Base-by-base conservation (phyloP, 805 yeast genomes). In the Kodamaea fukazawae region DNA sequence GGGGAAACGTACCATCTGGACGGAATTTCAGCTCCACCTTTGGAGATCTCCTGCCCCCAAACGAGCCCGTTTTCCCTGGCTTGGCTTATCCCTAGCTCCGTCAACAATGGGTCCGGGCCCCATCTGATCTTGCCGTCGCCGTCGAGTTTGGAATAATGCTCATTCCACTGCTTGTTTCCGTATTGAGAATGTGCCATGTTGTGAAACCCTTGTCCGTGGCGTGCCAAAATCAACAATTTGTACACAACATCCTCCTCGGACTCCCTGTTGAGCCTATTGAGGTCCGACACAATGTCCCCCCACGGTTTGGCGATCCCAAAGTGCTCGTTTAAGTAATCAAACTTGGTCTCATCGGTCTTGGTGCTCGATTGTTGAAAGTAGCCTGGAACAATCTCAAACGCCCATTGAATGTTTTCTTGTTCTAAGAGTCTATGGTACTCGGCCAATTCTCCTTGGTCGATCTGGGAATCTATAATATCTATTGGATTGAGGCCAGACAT, bases 121-220 rank as follows among this genome's bases (percentile, higher is more conserved):
- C 79, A 76, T 3, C 59, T 61, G 9, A 65, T 52, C 14, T 67
- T 57, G 8, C 76, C 78, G 47, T 75, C 76, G 2, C 76, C 76
- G 32, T 61, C 55, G 23, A 61, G 41, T 30, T 58, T 59, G 32
- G 71, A 61, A 75, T 77, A 75, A 44, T 69, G 53, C 32, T 60
- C 62, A 41, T 72, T 66, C 78, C 78, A 74, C 10, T 49, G 66
- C 26, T 61, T 54, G 26, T 66, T 61, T 11, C 79, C 80, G 48
- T 75, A 75, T 36, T 58, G 60, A 12, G 59, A 36, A 47, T 72
- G 71, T 18, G 75, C 77, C 40, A 62, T 51, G 48, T 76, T 76
- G 49, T 76, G 81, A 50, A 49, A 73, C 2, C 80, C 81, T 45
- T 76, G 76, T 4, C 79, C 80, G 45, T 76, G 81, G 37, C 81